These are phyloP conservation scores for Alternaria hordeiaustralica DNA, from an alignment of 2,329 filamentous ascomycete genomes.

Conservation along the genomic window DNA sequence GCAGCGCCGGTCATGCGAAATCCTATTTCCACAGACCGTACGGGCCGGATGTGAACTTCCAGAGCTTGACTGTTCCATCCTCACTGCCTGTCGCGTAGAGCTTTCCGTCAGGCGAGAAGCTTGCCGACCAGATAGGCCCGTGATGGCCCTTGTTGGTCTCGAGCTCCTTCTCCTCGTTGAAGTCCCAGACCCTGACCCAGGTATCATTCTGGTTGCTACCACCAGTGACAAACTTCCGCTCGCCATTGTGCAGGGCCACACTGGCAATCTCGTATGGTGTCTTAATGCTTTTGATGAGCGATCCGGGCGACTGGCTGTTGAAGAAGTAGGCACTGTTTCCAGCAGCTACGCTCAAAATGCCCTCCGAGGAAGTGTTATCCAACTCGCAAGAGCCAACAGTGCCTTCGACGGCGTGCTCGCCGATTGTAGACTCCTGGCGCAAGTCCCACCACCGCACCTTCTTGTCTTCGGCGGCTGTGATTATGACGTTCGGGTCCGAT, in stretches of 20 bases:
- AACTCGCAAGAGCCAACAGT: constrained; percentile 93
- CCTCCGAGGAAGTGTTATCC: constrained; percentile 66
- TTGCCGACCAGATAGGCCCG: constrained; percentile 94
- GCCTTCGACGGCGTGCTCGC: constrained; percentile 79
- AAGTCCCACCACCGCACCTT: constrained; percentile 95
- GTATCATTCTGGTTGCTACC: constrained; percentile 79
- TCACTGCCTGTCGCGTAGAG: constrained; percentile 96
- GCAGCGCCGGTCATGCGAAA: background rate
- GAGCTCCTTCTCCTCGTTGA: constrained; percentile 81
- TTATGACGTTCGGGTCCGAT: constrained; percentile 82
- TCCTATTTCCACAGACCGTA: constrained; percentile 69
- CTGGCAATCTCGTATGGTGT: constrained; percentile 88
- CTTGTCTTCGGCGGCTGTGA: constrained; percentile 90
- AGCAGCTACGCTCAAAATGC: constrained; percentile 87
- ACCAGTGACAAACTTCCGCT: constrained; percentile 85
- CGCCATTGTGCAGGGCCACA: constrained; percentile 82
- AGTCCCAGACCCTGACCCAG: constrained; percentile 94
- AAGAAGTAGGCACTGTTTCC: constrained; percentile 95
- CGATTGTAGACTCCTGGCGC: constrained; percentile 74
- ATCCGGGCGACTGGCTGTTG: constrained; percentile 73
- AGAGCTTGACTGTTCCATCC: constrained; percentile 95
- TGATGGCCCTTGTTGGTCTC: constrained; percentile 97
- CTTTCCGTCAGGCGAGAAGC: constrained; percentile 94
- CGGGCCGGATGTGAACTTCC: constrained; percentile 70
- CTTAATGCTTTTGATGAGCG: constrained; percentile 77